Evolutionary conservation across 192 early-diverging fungal genomes (phyloP).

Genomic region (Podila epigama): DNA sequence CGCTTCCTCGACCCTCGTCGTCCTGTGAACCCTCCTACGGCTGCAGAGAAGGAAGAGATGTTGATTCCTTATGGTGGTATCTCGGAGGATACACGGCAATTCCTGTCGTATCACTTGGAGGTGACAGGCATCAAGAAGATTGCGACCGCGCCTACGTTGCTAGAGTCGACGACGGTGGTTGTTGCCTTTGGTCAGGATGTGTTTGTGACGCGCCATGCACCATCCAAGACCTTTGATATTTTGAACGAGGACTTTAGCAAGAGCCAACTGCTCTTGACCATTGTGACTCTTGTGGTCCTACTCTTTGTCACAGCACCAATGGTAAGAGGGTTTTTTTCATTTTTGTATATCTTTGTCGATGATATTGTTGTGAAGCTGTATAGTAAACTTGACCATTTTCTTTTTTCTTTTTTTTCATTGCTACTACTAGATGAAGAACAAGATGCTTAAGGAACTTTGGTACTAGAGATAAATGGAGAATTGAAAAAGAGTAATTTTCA

Average conservation of each 20-base stretch:
- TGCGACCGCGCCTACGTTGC: slow-evolving; percentile 72
- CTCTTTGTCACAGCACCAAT: slow-evolving; percentile 78
- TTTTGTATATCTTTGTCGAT: not conserved
- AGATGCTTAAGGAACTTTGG: slow-evolving; percentile 42
- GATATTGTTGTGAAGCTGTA: not conserved
- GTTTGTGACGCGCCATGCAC: slow-evolving; percentile 84
- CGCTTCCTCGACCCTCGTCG: slow-evolving; percentile 87
- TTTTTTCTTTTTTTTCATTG: not conserved
- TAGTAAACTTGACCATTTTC: not conserved
- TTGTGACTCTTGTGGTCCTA: slow-evolving; percentile 76
- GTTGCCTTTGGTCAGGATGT: slow-evolving; percentile 90
- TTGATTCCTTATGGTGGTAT: slow-evolving; percentile 81
- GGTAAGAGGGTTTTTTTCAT: slow-evolving; percentile 50
- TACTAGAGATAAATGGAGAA: slow-evolving; percentile 11
- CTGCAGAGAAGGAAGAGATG: slow-evolving; percentile 89
- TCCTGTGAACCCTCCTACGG: slow-evolving; percentile 66
- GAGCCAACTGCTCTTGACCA: slow-evolving; percentile 80
- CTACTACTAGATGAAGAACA: slow-evolving; percentile 19
- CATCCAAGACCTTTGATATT: slow-evolving; percentile 92
- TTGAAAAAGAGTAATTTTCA: not conserved
- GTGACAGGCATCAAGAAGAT: slow-evolving; percentile 76
- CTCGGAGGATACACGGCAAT: slow-evolving; percentile 76
- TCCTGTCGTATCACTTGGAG: slow-evolving; percentile 76
- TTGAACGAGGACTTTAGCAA: slow-evolving; percentile 94
- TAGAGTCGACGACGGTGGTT: slow-evolving; percentile 96